A percentile compares a stretch with the other conserved stretches of the same genome.
Conservation (phyloP, 2,329 filamentous ascomycete species). For the Stemphylium vesicarium region DNA sequence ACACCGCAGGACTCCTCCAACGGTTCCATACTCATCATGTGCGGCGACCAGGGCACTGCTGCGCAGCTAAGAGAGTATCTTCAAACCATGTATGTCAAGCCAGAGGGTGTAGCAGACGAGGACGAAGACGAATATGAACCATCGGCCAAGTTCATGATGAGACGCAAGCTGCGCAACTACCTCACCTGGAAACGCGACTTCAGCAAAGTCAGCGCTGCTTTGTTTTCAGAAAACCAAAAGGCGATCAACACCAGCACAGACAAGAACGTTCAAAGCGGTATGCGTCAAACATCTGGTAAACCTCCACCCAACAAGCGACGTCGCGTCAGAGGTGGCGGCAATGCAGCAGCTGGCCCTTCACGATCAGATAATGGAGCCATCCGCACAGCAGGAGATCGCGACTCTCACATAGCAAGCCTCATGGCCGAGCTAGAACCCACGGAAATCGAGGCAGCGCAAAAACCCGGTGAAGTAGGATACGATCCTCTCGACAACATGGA, state of each 20-base stretch:
- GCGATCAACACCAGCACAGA: conserved; percentile 72
- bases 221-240: conserved; percentile 82
- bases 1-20: conserved; percentile 80
- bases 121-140: conserved; percentile 63
- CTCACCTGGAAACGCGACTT: conserved; percentile 91
- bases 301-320: conserved; percentile 85
- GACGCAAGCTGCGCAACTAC: conserved; percentile 83
- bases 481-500: conserved; percentile 92
- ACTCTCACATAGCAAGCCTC: conserved; percentile 79
- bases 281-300: conserved; percentile 59
- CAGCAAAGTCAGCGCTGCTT: conserved; percentile 77
- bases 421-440: conserved; percentile 85
- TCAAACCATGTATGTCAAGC: conserved; percentile 82
- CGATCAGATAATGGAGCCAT: conserved; percentile 77
- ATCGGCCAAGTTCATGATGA: conserved; percentile 88
- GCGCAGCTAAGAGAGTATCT: conserved; percentile 89
- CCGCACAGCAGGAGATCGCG: conserved; percentile 78
- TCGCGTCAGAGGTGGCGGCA: conserved; percentile 79
- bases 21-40: conserved; percentile 95
- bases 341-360: conserved; percentile 62
- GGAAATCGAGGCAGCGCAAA: conserved; percentile 75
- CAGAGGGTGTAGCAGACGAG: conserved; percentile 52
- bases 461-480: conserved; percentile 70
- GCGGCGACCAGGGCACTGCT: conserved; percentile 83
- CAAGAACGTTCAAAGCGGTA: conserved; percentile 55